phyloP scores from a whole-genome alignment of 1,139 yeast species.

The Diutina pseudorugosa region DNA sequence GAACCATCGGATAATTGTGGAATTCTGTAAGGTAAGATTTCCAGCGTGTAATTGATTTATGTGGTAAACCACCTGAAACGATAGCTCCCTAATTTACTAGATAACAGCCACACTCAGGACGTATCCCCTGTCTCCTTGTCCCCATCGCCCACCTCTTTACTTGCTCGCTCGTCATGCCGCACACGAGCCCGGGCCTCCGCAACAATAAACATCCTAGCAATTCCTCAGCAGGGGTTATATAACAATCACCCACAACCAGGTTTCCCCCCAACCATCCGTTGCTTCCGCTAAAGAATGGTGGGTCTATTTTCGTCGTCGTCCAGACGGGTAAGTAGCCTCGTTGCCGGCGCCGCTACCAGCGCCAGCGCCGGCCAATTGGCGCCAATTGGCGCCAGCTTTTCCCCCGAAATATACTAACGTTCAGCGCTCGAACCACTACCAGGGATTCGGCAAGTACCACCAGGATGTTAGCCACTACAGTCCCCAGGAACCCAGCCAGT shows the following conservation, averaged over 20 bases:
- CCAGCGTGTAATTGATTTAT: too few species aligned
- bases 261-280: background rate
- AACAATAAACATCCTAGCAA: background rate
- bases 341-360: background rate
- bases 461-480: slow-evolving; percentile 20
- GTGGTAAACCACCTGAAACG: too few species aligned
- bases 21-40: too few species aligned
- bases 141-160: background rate
- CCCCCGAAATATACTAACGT: background rate
- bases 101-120: too few species aligned
- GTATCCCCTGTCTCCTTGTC: too few species aligned
- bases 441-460: slow-evolving; percentile 28
- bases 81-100: too few species aligned
- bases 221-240: background rate
- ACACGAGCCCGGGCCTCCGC: background rate
- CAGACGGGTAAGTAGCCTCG: background rate
- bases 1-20: too few species aligned
- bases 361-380: background rate
- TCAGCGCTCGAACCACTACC: slow-evolving; percentile 10
- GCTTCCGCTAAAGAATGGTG: background rate
- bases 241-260: background rate
- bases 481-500: slow-evolving; percentile 8
- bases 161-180: background rate
- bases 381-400: background rate
- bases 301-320: slow-evolving; percentile 1